These are phyloP conservation scores for Meyerozyma carpophila DNA, from an alignment of 1,139 yeast genomes.

Conservation along the genomic window DNA sequence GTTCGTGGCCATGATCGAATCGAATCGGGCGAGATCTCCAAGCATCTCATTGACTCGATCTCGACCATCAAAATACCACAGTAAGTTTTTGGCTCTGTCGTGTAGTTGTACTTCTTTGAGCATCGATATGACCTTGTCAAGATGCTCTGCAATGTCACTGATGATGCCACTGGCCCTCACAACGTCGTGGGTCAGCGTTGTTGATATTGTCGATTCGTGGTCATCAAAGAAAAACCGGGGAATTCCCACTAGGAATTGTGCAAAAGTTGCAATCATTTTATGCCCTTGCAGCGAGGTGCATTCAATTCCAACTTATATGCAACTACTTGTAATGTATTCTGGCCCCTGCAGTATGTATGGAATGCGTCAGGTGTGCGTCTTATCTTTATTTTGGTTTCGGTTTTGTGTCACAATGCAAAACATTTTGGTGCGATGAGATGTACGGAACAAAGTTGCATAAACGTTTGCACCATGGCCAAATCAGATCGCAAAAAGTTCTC, in stretches of 20 bases:
- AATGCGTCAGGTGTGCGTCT: not conserved
- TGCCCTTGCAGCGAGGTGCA: not conserved
- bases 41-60: not conserved
- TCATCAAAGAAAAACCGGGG: conserved; percentile 1
- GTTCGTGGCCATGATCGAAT: not conserved
- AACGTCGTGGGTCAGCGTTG: not conserved
- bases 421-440: conserved; percentile 1
- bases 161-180: not conserved
- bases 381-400: not conserved
- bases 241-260: not conserved
- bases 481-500: conserved; percentile 50
- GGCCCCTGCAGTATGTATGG: not conserved
- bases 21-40: not conserved
- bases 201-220: not conserved
- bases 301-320: not conserved
- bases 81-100: not conserved
- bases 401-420: conserved; percentile 1
- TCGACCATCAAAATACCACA: conserved; percentile 1
- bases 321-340: not conserved
- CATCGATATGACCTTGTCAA: not conserved
- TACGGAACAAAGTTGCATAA: not conserved
- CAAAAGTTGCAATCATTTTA: not conserved
- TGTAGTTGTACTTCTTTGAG: not conserved
- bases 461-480: conserved; percentile 40
- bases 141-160: not conserved